A percentile compares a stretch with the other conserved stretches of the same genome.
Evolutionary conservation across 179 eudicot species (phyloP).

Genomic region (Silene vulgaris): DNA sequence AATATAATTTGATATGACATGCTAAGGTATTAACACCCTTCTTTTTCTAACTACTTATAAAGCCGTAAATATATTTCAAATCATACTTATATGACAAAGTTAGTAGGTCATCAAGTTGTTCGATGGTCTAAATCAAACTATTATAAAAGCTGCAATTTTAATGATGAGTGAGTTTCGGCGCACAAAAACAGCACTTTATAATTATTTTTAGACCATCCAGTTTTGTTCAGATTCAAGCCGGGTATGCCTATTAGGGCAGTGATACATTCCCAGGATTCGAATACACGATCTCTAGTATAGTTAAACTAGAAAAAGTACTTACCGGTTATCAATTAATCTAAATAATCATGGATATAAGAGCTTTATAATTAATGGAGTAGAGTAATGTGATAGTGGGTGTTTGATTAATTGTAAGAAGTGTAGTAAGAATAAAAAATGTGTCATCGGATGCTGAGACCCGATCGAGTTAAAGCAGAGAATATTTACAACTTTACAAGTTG

Average conservation of each 20-base stretch:
- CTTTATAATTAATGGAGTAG: too few relatives aligned
- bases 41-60: not conserved
- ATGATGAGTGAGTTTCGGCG: not conserved
- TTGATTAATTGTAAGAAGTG: slow-evolving; percentile 21
- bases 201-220: too few relatives aligned
- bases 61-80: not conserved
- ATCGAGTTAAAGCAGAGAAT: slow-evolving; percentile 7
- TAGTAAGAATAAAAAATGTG: not conserved
- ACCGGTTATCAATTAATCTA: too few relatives aligned
- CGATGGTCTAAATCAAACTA: not conserved
- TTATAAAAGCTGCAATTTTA: not conserved
- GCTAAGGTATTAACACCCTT: slow-evolving; percentile 9
- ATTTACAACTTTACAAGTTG: slow-evolving; percentile 5
- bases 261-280: too few relatives aligned
- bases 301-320: too few relatives aligned
- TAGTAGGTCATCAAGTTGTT: not conserved
- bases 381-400: too few relatives aligned
- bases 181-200: too few relatives aligned
- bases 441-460: slow-evolving; percentile 25
- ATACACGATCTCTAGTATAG: too few relatives aligned
- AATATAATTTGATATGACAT: not conserved
- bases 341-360: too few relatives aligned
- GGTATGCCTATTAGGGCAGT: too few relatives aligned
- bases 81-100: not conserved
- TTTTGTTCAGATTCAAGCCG: too few relatives aligned